phyloP scores from a whole-genome alignment of 2,329 filamentous ascomycete genomes.

The Alternaria tenuissima region DNA sequence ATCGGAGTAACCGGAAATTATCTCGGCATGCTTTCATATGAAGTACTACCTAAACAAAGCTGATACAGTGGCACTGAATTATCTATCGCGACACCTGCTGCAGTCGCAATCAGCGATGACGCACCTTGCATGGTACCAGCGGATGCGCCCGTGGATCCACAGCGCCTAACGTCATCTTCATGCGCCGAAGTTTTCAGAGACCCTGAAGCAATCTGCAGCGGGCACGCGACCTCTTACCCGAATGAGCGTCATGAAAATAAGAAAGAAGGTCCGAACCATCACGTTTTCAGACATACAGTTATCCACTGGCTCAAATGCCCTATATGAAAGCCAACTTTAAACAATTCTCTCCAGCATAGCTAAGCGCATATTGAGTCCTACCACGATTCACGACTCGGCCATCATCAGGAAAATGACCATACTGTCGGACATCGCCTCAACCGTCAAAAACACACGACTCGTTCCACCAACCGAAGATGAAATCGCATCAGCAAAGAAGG shows the following conservation, averaged over 20 bases:
- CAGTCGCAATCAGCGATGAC: constrained; percentile 1
- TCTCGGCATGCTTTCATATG: background rate
- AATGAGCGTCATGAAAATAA: background rate
- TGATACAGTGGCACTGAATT: background rate
- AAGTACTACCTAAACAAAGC: background rate
- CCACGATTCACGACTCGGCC: background rate
- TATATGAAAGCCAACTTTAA: background rate
- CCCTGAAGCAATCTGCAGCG: background rate
- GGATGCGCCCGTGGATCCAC: background rate
- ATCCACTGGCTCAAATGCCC: background rate
- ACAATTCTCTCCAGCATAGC: background rate
- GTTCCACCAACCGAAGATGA: constrained; percentile 11
- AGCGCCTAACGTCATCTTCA: constrained; percentile 9
- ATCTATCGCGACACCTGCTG: background rate
- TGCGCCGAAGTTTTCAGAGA: background rate
- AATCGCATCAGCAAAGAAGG: background rate
- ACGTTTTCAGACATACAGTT: background rate
- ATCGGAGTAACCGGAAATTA: background rate
- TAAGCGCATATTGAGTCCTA: background rate
- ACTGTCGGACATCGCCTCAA: constrained; percentile 2
- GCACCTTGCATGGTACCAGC: constrained; percentile 9
- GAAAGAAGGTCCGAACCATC: background rate
- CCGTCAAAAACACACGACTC: constrained; percentile 4
- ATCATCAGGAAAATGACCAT: constrained; percentile 3
- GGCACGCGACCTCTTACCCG: background rate